Conservation (phyloP, 345 rosid species). For the Corchorus olitorius region DNA sequence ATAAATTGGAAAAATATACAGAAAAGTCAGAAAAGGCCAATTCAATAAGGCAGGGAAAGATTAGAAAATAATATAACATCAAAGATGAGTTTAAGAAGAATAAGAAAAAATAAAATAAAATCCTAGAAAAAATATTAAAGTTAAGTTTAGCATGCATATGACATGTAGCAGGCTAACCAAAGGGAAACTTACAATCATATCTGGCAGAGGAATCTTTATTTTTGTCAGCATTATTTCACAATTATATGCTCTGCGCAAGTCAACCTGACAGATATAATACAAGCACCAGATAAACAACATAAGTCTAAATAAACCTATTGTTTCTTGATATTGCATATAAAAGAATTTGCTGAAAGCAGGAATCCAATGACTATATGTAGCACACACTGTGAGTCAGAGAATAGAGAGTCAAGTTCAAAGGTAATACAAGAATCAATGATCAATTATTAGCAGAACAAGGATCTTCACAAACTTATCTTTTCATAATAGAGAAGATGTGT, state of each 20-base stretch:
- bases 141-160: background rate
- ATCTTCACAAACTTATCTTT: slow-evolving; percentile 3
- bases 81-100: background rate
- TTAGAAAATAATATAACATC: background rate
- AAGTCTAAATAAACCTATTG: slow-evolving; percentile 1
- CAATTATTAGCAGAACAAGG: background rate
- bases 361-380: background rate
- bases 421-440: background rate
- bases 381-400: background rate
- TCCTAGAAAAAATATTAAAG: background rate
- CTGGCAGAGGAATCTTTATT: slow-evolving; percentile 89
- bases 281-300: slow-evolving; percentile 20
- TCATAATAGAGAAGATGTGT: background rate
- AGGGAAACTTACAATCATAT: slow-evolving; percentile 81
- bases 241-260: slow-evolving; percentile 93
- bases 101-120: background rate
- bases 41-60: background rate
- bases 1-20: background rate
- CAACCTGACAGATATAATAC: slow-evolving; percentile 59
- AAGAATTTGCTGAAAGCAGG: background rate
- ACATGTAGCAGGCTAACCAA: slow-evolving; percentile 19
- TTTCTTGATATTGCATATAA: slow-evolving; percentile 6
- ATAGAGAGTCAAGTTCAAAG: slow-evolving; percentile 5
- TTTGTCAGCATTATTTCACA: slow-evolving; percentile 99
- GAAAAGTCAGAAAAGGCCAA: background rate